Evolutionary conservation across 2,329 filamentous ascomycete species (phyloP).

Genomic region (Ilyonectria mors-panacis): DNA sequence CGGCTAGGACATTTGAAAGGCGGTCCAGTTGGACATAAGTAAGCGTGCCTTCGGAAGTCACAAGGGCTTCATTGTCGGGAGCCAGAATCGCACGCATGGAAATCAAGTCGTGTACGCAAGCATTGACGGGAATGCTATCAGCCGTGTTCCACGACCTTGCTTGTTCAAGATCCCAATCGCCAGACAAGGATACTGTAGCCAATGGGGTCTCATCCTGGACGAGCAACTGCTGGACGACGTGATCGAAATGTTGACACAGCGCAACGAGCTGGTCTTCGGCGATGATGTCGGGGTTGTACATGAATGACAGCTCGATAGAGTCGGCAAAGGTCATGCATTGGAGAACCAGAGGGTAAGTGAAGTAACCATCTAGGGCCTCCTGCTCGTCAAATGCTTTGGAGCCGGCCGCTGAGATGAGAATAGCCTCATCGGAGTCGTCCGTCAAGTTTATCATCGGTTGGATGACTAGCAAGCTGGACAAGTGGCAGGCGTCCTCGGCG

Average conservation of each 20-base stretch:
- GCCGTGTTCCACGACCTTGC: background rate
- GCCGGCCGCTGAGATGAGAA: constrained; percentile 23
- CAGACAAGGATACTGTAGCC: background rate
- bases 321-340: constrained; percentile 4
- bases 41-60: constrained; percentile 46
- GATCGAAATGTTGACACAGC: background rate
- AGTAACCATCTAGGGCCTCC: constrained; percentile 12
- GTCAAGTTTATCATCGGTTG: constrained; percentile 14
- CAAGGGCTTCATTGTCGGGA: constrained; percentile 24
- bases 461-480: constrained; percentile 25
- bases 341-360: constrained; percentile 12
- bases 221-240: constrained; percentile 8
- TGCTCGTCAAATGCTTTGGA: background rate
- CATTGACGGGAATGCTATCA: constrained; percentile 5
- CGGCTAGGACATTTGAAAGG: background rate
- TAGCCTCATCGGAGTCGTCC: background rate
- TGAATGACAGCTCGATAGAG: constrained; percentile 7
- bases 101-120: constrained; percentile 41
- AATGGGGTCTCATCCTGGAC: constrained; percentile 4
- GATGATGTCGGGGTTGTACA: constrained; percentile 6
- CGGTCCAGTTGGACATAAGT: constrained; percentile 39
- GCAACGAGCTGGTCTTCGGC: constrained; percentile 8
- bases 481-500: constrained; percentile 9
- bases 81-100: constrained; percentile 20
- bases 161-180: constrained; percentile 8